Evolutionary conservation across 2,329 filamentous ascomycete genomes (phyloP), one percentile per base, ranked within the genome.

Genomic region (Aspergillus arachidicola): DNA sequence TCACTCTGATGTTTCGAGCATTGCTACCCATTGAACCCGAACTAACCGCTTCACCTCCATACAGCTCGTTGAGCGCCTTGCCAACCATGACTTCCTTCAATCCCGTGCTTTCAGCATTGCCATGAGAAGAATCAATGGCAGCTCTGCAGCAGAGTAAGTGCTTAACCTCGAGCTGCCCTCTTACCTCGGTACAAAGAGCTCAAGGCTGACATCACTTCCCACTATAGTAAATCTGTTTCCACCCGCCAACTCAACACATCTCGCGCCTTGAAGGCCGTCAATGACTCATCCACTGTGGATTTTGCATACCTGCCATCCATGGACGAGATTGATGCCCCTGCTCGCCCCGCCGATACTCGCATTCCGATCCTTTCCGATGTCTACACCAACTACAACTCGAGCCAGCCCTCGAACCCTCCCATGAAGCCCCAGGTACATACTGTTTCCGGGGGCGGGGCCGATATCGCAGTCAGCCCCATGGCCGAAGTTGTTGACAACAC

Each of bases 231-330:
- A 26, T 55, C 51, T 82, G 83, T 65, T 82, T 80, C 69, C 68
- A 77, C 76, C 65, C 84, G 86, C 61, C 81, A 84, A 72, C 88
- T 89, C 82, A 89, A 89, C 78, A 88, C 86, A 64, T 86, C 83
- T 66, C 84, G 85, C 64, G 76, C 81, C 64, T 77, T 83, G 59
- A 87, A 88, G 73, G 77, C 84, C 32, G 80, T 85, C 66, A 82
- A 84, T 59, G 87, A 89, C 77, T 79, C 76, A 63, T 87, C 85
- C 46, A 87, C 86, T 48, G 85, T 89, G 64, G 87, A 89, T 79
- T 88, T 89, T 71, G 83, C 83, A 69, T 88, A 84, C 78, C 80
- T 89, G 68, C 87, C 87, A 41, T 79, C 80, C 60, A 79, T 83
- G 68, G 78, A 82, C 32, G 73, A 79, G 57, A 75, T 82, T 36